These are phyloP conservation scores for Candida boidinii DNA, from an alignment of 805 yeast species.

Conservation along the genomic window DNA sequence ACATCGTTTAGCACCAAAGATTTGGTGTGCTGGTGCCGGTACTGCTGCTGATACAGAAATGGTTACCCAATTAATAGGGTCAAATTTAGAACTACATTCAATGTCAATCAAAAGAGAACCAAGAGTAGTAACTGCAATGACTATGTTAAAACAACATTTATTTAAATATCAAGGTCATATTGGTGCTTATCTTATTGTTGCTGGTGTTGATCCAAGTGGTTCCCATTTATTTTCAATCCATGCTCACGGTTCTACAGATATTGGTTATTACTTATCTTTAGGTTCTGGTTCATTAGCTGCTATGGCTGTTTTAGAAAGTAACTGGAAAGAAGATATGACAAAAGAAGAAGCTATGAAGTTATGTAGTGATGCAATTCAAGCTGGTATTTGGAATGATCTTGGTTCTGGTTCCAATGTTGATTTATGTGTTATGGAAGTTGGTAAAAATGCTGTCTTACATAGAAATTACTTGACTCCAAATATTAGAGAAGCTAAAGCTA, in stretches of 20 bases:
- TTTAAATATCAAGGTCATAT: slow-evolving; percentile 96
- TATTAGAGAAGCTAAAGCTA: slow-evolving; percentile 72
- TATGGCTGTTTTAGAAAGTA: slow-evolving; percentile 90
- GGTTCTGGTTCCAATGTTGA: slow-evolving; percentile 99
- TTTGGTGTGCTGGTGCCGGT: slow-evolving; percentile 99
- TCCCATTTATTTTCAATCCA: slow-evolving; percentile 88
- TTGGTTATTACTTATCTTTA: slow-evolving; percentile 84
- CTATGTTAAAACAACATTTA: slow-evolving; percentile 88
- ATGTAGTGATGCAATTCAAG: slow-evolving; percentile 88
- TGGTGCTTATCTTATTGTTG: slow-evolving; percentile 97
- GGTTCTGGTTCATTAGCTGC: slow-evolving; percentile 99
- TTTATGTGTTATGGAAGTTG: slow-evolving; percentile 91
- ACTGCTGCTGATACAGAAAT: slow-evolving; percentile 99
- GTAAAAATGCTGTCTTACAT: slow-evolving; percentile 75
- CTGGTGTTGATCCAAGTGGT: slow-evolving; percentile 95
- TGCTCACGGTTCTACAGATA: slow-evolving; percentile 97
- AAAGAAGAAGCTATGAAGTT: slow-evolving; percentile 87
- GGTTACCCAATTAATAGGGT: slow-evolving; percentile 88
- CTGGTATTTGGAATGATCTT: slow-evolving; percentile 98
- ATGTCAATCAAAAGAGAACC: slow-evolving; percentile 80
- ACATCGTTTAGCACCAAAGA: slow-evolving; percentile 80
- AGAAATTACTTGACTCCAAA: slow-evolving; percentile 92
- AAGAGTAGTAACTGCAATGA: slow-evolving; percentile 87
- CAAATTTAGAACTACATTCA: slow-evolving; percentile 86
- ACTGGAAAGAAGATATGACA: slow-evolving; percentile 72